phyloP scores from a whole-genome alignment of 2,329 filamentous ascomycete genomes.

The Davidsoniella eucalypti region DNA sequence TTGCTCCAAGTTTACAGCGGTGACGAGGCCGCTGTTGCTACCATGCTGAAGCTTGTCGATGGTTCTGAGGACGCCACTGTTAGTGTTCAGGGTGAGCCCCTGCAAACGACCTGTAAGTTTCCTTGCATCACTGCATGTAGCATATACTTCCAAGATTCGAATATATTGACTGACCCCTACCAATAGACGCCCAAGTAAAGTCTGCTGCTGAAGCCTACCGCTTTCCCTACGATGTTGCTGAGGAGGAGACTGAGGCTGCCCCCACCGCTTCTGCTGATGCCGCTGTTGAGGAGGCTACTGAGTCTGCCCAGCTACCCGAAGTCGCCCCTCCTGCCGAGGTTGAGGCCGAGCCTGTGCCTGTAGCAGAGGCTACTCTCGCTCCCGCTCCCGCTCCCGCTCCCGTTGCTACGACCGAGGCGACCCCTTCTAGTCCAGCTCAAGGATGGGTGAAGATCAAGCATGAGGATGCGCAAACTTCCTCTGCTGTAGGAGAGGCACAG shows the following conservation, averaged over 20 bases:
- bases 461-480: constrained; percentile 16
- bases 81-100: constrained; percentile 46
- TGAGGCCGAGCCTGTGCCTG: background rate
- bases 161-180: constrained; percentile 14
- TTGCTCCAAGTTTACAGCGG: constrained; percentile 65
- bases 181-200: constrained; percentile 24
- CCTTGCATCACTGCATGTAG: background rate
- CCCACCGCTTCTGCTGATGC: constrained; percentile 9
- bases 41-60: constrained; percentile 62
- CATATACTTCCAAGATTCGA: constrained; percentile 13
- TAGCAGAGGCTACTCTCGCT: background rate
- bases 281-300: background rate
- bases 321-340: background rate
- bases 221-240: constrained; percentile 21
- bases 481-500: constrained; percentile 19
- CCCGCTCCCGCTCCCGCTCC: background rate
- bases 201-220: constrained; percentile 36
- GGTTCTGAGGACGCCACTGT: constrained; percentile 50
- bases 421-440: constrained; percentile 3
- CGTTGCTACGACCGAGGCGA: background rate
- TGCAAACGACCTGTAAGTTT: constrained; percentile 56
- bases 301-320: background rate
- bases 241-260: constrained; percentile 15
- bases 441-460: constrained; percentile 8
- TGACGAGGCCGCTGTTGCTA: constrained; percentile 54